Evolutionary conservation across 2,329 filamentous ascomycete genomes (phyloP).

Genomic region (Verticillium nubilum): DNA sequence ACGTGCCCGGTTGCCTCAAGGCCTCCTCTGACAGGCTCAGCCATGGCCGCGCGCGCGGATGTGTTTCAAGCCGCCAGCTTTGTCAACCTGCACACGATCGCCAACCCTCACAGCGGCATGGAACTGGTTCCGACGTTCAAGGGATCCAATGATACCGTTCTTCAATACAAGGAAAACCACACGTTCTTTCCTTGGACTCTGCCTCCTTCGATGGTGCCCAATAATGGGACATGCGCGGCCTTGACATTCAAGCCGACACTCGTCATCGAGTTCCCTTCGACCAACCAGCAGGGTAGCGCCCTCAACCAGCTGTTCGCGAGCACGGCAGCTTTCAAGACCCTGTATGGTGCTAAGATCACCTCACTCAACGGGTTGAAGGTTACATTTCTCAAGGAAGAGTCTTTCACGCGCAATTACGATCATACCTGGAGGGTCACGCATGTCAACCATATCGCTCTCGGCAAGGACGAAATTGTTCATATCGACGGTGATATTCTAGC

Average conservation of each 20-base stretch:
- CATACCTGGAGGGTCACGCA: constrained; percentile 67
- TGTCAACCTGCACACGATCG: constrained; percentile 73
- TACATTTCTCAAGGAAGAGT: constrained; percentile 61
- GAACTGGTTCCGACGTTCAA: constrained; percentile 28
- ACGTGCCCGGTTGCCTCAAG: constrained; percentile 59
- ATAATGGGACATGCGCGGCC: constrained; percentile 69
- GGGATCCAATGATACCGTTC: constrained; percentile 39
- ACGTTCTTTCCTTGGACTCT: constrained; percentile 93
- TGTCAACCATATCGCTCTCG: constrained; percentile 74
- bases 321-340: constrained; percentile 15
- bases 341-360: constrained; percentile 20
- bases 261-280: constrained; percentile 54
- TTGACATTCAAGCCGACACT: constrained; percentile 69
- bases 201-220: constrained; percentile 66
- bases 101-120: constrained; percentile 50
- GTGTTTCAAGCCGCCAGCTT: constrained; percentile 86
- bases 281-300: constrained; percentile 19
- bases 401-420: constrained; percentile 27
- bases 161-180: constrained; percentile 59
- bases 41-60: constrained; percentile 72
- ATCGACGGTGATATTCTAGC: constrained; percentile 71
- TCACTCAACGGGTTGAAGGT: constrained; percentile 54
- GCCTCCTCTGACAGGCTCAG: constrained; percentile 68
- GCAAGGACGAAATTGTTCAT: constrained; percentile 82
- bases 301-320: constrained; percentile 39